These are phyloP conservation scores for Sporothrix inflata DNA, from an alignment of 2,329 filamentous ascomycete species.

Conservation along the genomic window DNA sequence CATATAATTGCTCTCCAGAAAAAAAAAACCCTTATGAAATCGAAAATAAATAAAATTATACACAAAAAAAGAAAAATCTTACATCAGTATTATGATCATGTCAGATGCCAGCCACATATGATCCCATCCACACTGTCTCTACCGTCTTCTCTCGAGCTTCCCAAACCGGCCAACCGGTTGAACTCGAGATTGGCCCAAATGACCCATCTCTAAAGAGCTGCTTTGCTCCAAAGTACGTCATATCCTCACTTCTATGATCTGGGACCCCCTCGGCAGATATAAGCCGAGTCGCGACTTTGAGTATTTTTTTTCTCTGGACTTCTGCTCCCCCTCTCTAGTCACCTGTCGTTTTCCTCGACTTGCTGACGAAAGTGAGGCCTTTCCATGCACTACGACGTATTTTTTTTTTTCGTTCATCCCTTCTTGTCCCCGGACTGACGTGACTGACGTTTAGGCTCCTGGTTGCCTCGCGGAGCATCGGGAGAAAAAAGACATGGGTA, in stretches of 20 bases:
- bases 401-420: not conserved
- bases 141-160: not conserved
- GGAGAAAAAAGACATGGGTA: not conserved
- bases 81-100: not conserved
- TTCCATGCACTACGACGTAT: not conserved
- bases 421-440: not conserved
- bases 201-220: not conserved
- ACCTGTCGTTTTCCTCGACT: not conserved
- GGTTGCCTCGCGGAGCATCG: not conserved
- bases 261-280: not conserved
- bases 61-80: no score
- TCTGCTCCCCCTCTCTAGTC: not conserved
- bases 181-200: not conserved
- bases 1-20: not conserved
- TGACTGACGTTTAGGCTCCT: not conserved
- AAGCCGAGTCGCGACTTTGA: not conserved
- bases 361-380: not conserved
- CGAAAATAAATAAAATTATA: no score
- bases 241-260: not conserved
- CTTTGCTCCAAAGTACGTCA: not conserved
- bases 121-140: not conserved
- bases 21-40: not conserved
- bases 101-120: not conserved
- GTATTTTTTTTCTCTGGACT: not conserved
- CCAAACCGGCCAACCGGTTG: not conserved